phyloP scores from a whole-genome alignment of 805 yeast genomes.

The Myxozyma geophila region DNA sequence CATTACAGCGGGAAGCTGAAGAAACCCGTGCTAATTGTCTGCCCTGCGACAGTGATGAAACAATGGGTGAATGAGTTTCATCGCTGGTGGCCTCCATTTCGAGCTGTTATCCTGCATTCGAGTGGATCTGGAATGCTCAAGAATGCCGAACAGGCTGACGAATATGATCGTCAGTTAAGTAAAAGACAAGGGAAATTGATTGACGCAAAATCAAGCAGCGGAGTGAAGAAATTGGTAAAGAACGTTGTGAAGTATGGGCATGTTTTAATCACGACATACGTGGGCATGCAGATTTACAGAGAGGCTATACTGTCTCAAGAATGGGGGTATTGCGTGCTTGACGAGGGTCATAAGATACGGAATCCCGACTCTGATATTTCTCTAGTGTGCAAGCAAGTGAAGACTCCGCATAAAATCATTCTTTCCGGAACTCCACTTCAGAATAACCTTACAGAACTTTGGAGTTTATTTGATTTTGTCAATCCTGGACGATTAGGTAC shows the following conservation, averaged over 20 bases:
- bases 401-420: constrained; percentile 83
- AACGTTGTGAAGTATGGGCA: constrained; percentile 58
- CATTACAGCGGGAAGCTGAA: constrained; percentile 77
- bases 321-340: constrained; percentile 92
- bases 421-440: constrained; percentile 97
- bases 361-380: constrained; percentile 93
- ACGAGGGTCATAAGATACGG: constrained; percentile 96
- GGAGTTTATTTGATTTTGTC: constrained; percentile 94
- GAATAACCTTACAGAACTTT: constrained; percentile 85
- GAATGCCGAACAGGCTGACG: constrained; percentile 40
- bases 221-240: constrained; percentile 33
- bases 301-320: constrained; percentile 62
- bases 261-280: constrained; percentile 88
- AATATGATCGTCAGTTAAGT: constrained; percentile 46
- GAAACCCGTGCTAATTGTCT: constrained; percentile 83
- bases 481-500: constrained; percentile 96
- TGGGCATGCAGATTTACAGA: constrained; percentile 75
- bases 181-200: constrained; percentile 41
- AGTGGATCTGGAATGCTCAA: constrained; percentile 83
- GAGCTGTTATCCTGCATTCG: constrained; percentile 85
- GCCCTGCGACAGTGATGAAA: constrained; percentile 94
- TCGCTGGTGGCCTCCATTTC: constrained; percentile 96
- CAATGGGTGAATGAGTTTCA: constrained; percentile 98
- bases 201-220: constrained; percentile 40
- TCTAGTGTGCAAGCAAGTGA: constrained; percentile 78